These are phyloP conservation scores for Agrocybe chaxingu DNA, from an alignment of 768 basidiomycete genomes.

Conservation along the genomic window DNA sequence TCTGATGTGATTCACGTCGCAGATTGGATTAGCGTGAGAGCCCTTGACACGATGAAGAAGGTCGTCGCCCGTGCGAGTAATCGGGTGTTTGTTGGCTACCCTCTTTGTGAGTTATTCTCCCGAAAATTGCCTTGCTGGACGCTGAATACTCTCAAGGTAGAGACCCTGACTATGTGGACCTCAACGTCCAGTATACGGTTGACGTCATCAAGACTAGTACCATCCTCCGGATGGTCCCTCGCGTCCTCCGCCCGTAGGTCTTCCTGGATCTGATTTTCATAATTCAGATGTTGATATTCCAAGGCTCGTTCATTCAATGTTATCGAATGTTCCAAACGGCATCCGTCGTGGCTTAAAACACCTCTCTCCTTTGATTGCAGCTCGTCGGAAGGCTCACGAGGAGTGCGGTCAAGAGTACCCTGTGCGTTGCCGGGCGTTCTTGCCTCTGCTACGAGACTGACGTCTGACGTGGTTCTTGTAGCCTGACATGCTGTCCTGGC, in stretches of 20 bases:
- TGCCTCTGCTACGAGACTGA: background rate
- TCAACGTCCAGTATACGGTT: slow-evolving; percentile 9
- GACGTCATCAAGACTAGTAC: slow-evolving; percentile 7
- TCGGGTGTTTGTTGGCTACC: slow-evolving; percentile 46
- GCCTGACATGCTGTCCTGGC: slow-evolving; percentile 18
- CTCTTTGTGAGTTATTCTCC: slow-evolving; percentile 34
- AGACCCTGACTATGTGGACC: slow-evolving; percentile 12
- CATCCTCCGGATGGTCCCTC: slow-evolving; percentile 10
- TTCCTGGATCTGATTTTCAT: background rate
- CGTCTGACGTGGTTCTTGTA: slow-evolving; percentile 10
- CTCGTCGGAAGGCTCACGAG: no score
- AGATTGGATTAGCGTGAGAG: slow-evolving; percentile 39
- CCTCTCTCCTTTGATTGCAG: no score
- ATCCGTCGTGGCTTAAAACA: no score
- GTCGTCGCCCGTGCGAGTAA: slow-evolving; percentile 40
- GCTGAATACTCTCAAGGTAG: slow-evolving; percentile 4
- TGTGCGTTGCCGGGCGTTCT: no score
- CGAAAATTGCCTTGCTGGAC: background rate
- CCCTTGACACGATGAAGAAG: slow-evolving; percentile 20
- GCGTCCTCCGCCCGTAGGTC: slow-evolving; percentile 11
- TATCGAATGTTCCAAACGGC: no score
- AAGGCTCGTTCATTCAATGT: no score
- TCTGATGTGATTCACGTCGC: background rate
- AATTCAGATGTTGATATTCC: no score
- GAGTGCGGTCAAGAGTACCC: no score